Base-by-base conservation (phyloP, 495 filamentous ascomycete genomes). In the Penicillium fimorum region DNA sequence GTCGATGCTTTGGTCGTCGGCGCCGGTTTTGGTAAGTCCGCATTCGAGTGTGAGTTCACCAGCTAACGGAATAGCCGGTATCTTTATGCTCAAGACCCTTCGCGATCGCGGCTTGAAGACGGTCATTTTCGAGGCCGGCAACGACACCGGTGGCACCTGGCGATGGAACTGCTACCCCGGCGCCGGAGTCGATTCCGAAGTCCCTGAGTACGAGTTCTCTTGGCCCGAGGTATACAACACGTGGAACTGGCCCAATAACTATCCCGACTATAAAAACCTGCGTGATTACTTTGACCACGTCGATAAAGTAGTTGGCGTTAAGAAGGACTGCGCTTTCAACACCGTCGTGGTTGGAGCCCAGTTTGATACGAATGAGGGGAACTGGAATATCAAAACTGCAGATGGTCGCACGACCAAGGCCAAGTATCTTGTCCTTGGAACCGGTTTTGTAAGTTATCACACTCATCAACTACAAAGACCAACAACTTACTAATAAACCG, bases 221-320 rank as follows among this genome's bases (percentile, higher is more conserved):
- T 72, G 74, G 25, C 76, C 77, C 11, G 76, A 85, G 55, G 70
- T 78, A 13, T 85, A 74, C 67, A 71, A 81, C 55, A 70, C 75
- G 24, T 84, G 74, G 78, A 79, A 72, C 12, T 87, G 79, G 79
- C 65, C 65, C 4, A 70, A 66, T 22, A 76, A 76, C 47, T 87
- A 82, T 55, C 82, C 83, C 0, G 66, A 65, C 37, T 77, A 75
- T 43, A 49, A 70, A 10, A 79, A 87, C 52, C 63, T 86, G 9
- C 70, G 72, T n/a, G 57, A 49, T 2, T 87, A 86, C 65, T 85
- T 87, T 57, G 71, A 78, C 24, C 81, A 84, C 58, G 74, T 80
- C 17, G 81, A 80, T 13, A 72, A 79, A 29, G 69, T 73, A 10
- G 58, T 81, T 17, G 65, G 76, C 24, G 58, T 85, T 42, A 74